Base-by-base conservation (phyloP, 106 monocot genomes). In the Phalaenopsis aphrodite region DNA sequence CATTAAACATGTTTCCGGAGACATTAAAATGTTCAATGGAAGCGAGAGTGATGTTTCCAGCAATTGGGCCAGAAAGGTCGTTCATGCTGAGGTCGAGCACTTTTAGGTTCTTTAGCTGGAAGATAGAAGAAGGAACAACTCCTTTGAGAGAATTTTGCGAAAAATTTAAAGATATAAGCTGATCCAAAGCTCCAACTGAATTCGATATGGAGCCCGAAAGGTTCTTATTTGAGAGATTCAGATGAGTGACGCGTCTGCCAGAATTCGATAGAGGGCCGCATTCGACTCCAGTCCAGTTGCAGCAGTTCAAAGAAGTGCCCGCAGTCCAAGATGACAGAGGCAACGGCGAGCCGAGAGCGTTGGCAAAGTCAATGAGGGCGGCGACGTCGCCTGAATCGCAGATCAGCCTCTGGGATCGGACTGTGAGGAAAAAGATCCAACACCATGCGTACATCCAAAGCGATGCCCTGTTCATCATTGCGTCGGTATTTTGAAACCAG, bases 81-180 rank as follows among this genome's bases (percentile, higher is more conserved):
- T 97, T 97, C 41, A 0, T 6, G 79, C 97, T 94, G 75, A 97
- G 79, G 80, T 97, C 84, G 56, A 97, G 89, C 16, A 61, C 23
- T 79, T 87, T 75, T 72, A 97, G 48, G 2, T 41, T 69, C 3
- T 23, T 85, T 10, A 97, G 81, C 41, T 21, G 78, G 81, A 94
- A 85, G 16, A 97, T 17, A 41, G 49, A 23, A 8, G 52, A 66
- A 2, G 97, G 97, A 14, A 94, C 83, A 8, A 36, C 0, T 38
- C 90, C 94, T 7, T 15, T n/a, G 18, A 97, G 81, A 21, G 77
- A 81, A 80, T 94, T 97, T 68, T 56, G 19, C 0, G 89, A 92
- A 24, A 97, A 87, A 75, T 90, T 57, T 78, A 95, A 78, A 19
- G 4, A 58, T 37, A 55, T 81, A 58, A 97, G 77, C 41, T 78